Base-by-base conservation (phyloP, 371 early-diverging fungal species). In the Mucor lusitanicus region DNA sequence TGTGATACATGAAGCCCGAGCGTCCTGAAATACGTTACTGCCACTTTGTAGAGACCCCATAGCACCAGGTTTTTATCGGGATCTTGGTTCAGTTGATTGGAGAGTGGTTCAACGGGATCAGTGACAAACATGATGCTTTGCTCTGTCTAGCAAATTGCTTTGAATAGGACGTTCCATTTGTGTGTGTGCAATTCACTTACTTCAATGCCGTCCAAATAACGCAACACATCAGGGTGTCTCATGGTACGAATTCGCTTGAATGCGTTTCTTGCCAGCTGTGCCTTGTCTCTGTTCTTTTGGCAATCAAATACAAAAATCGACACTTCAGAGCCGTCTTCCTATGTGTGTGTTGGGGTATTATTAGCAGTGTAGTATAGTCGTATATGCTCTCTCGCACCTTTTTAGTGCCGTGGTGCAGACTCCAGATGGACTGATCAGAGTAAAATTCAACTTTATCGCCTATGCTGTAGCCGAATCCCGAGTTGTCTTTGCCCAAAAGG, bases 11-110 rank as follows among this genome's bases (percentile, higher is more conserved):
- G n/a, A n/a, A n/a, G n/a, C n/a, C n/a, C n/a, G n/a, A n/a, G n/a
- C n/a, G n/a, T 12, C 23, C 6, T n/a, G 8, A 12, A n/a, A 8
- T 50, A 50, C 50, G 25, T 70, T 85, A 94, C 95, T 3, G 94
- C 94, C 9, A 94, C 77, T 78, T 95, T 96, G 73, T 91, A 96
- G 19, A 98, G 80, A 3, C 97, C 98, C 92, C 94, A 95, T 6
- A 87, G 73, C 21, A 90, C 79, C 59, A 95, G 79, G 70, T 91
- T 89, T 4, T 77, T 79, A 68, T 93, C 86, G 21, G 82, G 73
- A 69, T 84, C 73, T 68, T 75, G 85, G 58, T 75, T 73, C 12
- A 93, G 72, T 44, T 85, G 86, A 35, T 77, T 77, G 8, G 81
- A 77, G 19, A 98, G 82, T 8, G 97, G 97, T 23, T 82, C 80